phyloP scores from a whole-genome alignment of 257 asterid species.

The Primulina tabacum region DNA sequence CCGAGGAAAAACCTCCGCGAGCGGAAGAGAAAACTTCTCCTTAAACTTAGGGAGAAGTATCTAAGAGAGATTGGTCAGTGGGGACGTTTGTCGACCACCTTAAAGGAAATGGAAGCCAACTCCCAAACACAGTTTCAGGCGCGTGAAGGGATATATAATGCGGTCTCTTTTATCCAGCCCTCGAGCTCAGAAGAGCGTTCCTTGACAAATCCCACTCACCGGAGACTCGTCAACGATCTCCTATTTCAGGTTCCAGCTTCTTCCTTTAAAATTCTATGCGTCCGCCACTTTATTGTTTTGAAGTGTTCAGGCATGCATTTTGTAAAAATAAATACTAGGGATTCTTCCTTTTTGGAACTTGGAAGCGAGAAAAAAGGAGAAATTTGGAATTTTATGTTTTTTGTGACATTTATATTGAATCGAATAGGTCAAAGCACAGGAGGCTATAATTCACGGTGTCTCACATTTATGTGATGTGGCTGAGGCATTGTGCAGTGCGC shows the following conservation, averaged over 20 bases:
- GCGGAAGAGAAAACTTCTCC: constrained; percentile 52
- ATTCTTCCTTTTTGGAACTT: not conserved
- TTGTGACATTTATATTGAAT: constrained; percentile 13
- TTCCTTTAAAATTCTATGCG: not conserved
- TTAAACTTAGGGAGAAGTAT: constrained; percentile 53
- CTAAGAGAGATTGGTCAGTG: constrained; percentile 55
- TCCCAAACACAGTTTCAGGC: constrained; percentile 26
- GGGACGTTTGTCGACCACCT: constrained; percentile 70
- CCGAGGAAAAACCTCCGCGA: constrained; percentile 49
- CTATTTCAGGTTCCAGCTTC: constrained; percentile 46
- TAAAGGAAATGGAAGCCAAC: constrained; percentile 44
- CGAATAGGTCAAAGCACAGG: constrained; percentile 65
- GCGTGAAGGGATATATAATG: constrained; percentile 28
- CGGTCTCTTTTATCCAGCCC: constrained; percentile 34
- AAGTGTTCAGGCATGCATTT: not conserved
- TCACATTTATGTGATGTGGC: constrained; percentile 57
- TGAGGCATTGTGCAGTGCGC: constrained; percentile 49
- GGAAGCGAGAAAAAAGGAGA: not conserved
- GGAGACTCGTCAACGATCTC: constrained; percentile 51
- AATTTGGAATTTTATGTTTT: not conserved
- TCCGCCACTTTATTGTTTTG: not conserved
- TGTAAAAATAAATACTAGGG: not conserved
- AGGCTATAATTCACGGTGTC: constrained; percentile 40
- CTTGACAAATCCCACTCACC: constrained; percentile 31
- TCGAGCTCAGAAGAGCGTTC: constrained; percentile 25